Percentiles rank a stretch among this genome's conserved stretches.
Evolutionary conservation across 495 filamentous ascomycete species (phyloP).

Genomic region (Aspergillus sclerotiicarbonarius): DNA sequence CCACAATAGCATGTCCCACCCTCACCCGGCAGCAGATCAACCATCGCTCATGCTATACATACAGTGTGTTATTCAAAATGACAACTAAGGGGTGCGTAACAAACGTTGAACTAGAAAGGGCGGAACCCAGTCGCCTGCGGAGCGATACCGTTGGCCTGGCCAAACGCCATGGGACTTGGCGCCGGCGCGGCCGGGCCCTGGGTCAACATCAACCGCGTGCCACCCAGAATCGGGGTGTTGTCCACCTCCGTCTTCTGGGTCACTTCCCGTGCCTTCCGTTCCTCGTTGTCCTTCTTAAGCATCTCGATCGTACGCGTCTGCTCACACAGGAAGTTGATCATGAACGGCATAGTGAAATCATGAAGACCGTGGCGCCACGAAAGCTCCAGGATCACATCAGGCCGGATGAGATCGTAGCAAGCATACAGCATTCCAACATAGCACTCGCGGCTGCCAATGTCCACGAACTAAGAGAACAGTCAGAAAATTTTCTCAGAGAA

Average conservation of each 20-base stretch:
- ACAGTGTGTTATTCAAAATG: constrained; percentile 14
- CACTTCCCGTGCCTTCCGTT: constrained; percentile 85
- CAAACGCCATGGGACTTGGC: constrained; percentile 60
- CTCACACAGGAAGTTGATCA: constrained; percentile 96
- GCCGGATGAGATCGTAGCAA: constrained; percentile 95
- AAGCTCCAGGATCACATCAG: constrained; percentile 89
- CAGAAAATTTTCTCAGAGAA: constrained; percentile 5
- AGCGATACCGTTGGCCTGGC: constrained; percentile 75
- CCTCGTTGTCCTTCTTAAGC: constrained; percentile 95
- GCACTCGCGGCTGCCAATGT: constrained; percentile 98
- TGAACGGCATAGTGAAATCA: constrained; percentile 99
- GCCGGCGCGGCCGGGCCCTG: constrained; percentile 66
- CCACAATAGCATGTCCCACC: constrained; percentile 2
- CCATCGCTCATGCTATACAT: constrained; percentile 44
- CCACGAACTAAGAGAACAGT: constrained; percentile 74
- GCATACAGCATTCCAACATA: constrained; percentile 99
- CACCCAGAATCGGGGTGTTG: constrained; percentile 88
- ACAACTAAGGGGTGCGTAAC: constrained; percentile 10
- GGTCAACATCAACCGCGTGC: constrained; percentile 95
- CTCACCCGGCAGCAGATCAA: constrained; percentile 20
- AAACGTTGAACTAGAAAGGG: constrained; percentile 47
- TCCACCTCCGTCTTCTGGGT: constrained; percentile 87
- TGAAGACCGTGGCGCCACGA: constrained; percentile 94
- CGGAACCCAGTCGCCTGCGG: constrained; percentile 76
- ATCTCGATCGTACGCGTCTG: constrained; percentile 80